Evolutionary conservation across 179 eudicot species (phyloP), one percentile per base, ranked within the genome.

Genomic region (Nepenthes alata): DNA sequence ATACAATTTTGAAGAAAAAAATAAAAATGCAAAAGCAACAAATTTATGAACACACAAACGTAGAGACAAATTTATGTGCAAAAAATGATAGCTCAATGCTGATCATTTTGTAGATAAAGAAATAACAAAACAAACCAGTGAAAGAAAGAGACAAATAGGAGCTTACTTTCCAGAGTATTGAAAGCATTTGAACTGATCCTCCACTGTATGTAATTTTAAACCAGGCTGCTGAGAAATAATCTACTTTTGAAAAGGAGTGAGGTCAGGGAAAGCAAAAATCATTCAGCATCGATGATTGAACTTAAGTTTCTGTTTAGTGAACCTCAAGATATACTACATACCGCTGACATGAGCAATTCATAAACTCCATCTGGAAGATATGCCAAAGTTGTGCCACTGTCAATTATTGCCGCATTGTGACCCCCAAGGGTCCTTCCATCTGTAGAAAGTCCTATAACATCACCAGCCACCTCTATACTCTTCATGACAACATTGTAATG

Each of bases 381-480:
- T 10, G 94, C 91, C 76, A 91, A 78, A 69, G 97, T 91, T 57
- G 97, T 85, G 64, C 97, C 97, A 55, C 97, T 88, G 67, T 91
- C 97, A 59, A 91, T 73, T 53, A 91, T 76, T 48, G 85, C 74
- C 14, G 68, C 67, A 59, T 67, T 65, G 34, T 67, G 77, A 5
- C 63, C 12, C 9, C 65, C 71, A 37, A 73, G 34, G 63, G 75
- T 71, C 7, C 72, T 64, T 39, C 45, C 35, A 67, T 61, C 68
- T 49, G 82, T 55, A 58, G 82, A 75, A 60, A 83, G 78, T 64
- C 81, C 14, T 58, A 83, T 39, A 71, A 64, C 75, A 54, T 68
- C 72, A 73, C 81, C 87, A 68, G 73, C 93, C 64, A 93, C 94
- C 65, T 79, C 84, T 63, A 93, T 60, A 59, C 81, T 68, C 81